Conservation (phyloP, 495 filamentous ascomycete species). For the Neurospora sp. region DNA sequence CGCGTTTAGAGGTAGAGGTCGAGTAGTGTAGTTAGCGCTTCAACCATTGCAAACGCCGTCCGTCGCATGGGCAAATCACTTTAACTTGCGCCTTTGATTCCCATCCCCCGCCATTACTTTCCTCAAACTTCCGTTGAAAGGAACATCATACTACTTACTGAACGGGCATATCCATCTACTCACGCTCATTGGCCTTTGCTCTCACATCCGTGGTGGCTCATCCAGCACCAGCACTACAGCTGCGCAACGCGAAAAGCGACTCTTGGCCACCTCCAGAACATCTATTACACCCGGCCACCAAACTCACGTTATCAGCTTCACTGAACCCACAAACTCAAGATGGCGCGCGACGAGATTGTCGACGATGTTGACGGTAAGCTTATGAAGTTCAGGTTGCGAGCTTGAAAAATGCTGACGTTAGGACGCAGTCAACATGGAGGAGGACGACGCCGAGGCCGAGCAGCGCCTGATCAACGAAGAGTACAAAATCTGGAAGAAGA, state of each 20-base stretch:
- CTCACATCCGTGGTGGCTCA: background rate
- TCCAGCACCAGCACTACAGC: background rate
- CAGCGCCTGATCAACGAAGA: conserved; percentile 95
- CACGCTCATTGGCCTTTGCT: background rate
- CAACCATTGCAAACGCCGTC: background rate
- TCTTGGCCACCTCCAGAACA: background rate
- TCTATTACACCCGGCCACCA: background rate
- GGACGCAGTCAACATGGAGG: conserved; percentile 40
- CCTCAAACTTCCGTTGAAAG: background rate
- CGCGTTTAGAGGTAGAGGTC: conserved; percentile 3
- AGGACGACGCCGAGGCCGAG: conserved; percentile 57
- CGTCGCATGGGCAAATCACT: background rate
- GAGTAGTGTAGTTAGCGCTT: background rate
- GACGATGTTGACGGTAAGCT: conserved; percentile 43
- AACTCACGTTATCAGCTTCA: background rate
- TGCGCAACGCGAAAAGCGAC: background rate
- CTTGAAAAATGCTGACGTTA: background rate
- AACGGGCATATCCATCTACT: background rate
- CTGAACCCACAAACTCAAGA: conserved; percentile 6
- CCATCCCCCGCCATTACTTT: background rate
- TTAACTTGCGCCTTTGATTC: background rate
- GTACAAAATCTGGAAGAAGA: conserved; percentile 99
- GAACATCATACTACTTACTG: background rate
- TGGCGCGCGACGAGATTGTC: conserved; percentile 37
- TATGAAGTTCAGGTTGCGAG: background rate